phyloP scores from a whole-genome alignment of 2,329 filamentous ascomycete genomes.

The Lasiodiplodia sp. region DNA sequence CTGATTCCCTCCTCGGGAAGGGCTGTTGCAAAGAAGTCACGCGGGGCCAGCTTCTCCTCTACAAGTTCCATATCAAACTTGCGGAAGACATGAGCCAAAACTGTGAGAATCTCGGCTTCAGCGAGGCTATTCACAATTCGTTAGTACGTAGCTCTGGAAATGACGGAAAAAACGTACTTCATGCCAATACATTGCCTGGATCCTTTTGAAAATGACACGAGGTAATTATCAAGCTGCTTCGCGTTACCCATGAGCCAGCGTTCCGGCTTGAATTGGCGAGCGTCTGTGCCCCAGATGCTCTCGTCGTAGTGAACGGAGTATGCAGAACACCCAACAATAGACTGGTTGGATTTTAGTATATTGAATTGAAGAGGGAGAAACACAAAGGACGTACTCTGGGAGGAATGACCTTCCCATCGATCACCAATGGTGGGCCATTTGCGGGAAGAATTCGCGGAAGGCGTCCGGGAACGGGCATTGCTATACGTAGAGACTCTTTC shows the following conservation, averaged over 20 bases:
- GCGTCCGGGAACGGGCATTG: neutral
- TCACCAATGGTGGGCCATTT: neutral
- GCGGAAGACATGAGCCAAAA: neutral
- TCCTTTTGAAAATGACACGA: neutral
- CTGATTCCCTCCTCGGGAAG: neutral
- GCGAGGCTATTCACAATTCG: neutral
- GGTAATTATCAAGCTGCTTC: neutral
- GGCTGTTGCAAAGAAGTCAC: neutral
- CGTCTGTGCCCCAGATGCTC: constrained; percentile 39
- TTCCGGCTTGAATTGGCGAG: constrained; percentile 47
- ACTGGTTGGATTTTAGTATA: neutral
- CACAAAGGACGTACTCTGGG: neutral
- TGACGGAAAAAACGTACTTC: neutral
- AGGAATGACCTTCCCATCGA: constrained; percentile 3
- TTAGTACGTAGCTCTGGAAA: neutral
- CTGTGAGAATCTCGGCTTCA: neutral
- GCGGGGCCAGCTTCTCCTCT: neutral
- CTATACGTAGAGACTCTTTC: neutral
- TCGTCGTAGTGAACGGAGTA: constrained; percentile 39
- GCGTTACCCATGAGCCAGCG: constrained; percentile 42
- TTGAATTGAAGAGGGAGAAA: neutral
- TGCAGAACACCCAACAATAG: constrained; percentile 37
- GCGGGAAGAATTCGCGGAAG: neutral
- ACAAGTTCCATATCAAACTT: constrained; percentile 6
- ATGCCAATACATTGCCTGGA: neutral